These are phyloP conservation scores for Cercospora sojina DNA, from an alignment of 2,329 filamentous ascomycete genomes.

Conservation along the genomic window DNA sequence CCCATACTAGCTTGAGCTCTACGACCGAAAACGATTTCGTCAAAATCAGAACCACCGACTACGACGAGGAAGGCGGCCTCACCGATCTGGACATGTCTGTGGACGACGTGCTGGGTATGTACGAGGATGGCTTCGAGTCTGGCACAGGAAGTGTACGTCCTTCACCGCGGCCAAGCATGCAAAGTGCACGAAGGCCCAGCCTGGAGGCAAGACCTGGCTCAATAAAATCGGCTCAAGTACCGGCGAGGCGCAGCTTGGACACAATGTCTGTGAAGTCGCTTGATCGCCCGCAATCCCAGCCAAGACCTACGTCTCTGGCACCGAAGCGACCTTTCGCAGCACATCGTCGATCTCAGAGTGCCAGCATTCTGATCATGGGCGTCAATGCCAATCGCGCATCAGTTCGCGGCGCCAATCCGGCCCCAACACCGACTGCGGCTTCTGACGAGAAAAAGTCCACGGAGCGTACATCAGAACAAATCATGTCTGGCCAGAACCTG, in stretches of 20 bases:
- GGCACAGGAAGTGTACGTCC: conserved; percentile 28
- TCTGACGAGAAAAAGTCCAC: conserved; percentile 10
- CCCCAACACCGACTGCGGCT: conserved; percentile 2
- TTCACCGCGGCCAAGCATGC: conserved; percentile 27
- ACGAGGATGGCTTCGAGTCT: conserved; percentile 56
- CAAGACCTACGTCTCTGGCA: conserved; percentile 11
- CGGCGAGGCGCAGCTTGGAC: conserved; percentile 25
- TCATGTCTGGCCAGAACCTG: conserved; percentile 14
- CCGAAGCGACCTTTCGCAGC: conserved; percentile 22
- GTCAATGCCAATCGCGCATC: conserved; percentile 10
- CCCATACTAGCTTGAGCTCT: conserved; percentile 78
- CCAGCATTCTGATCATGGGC: conserved; percentile 32
- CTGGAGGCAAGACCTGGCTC: conserved; percentile 24
- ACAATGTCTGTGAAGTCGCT: conserved; percentile 23
- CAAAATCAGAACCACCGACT: conserved; percentile 52
- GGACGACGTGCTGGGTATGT: conserved; percentile 61
- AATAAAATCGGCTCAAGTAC: conserved; percentile 21
- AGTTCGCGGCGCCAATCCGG: conserved; percentile 16
- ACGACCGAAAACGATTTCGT: conserved; percentile 63
- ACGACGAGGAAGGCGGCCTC: conserved; percentile 35
- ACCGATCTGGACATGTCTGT: conserved; percentile 55
- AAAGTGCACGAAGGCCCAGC: conserved; percentile 7
- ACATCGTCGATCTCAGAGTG: conserved; percentile 38
- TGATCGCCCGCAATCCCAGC: conserved; percentile 28
- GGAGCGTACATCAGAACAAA: conserved; percentile 22